Conservation (phyloP, 2,329 filamentous ascomycete genomes). For the Penicillium concentricum region DNA sequence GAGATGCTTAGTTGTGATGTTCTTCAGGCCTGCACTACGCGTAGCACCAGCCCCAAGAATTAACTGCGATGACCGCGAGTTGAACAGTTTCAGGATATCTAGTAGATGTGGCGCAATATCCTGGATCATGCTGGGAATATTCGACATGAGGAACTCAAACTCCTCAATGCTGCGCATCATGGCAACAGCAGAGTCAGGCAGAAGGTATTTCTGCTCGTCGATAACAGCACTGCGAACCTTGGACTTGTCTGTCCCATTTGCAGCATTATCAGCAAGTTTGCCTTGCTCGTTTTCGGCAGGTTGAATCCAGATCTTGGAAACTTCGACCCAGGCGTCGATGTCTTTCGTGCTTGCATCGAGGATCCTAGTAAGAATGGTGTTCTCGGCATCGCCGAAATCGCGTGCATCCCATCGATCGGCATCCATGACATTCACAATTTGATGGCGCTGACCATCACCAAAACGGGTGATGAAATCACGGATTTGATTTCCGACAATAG, state of each 20-base stretch:
- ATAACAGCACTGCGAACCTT: constrained; percentile 72
- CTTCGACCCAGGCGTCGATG: constrained; percentile 54
- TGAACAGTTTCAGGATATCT: constrained; percentile 88
- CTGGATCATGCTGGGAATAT: constrained; percentile 83
- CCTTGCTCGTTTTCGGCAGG: constrained; percentile 22
- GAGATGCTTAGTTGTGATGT: constrained; percentile 94
- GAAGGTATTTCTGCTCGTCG: constrained; percentile 79
- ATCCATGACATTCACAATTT: constrained; percentile 59
- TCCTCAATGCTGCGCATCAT: constrained; percentile 79
- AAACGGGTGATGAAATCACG: constrained; percentile 60
- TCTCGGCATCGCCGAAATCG: constrained; percentile 58
- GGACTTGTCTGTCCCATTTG: constrained; percentile 53
- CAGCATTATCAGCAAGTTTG: constrained; percentile 26
- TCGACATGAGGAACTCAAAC: constrained; percentile 78
- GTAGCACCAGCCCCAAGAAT: constrained; percentile 94
- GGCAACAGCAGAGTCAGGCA: constrained; percentile 78
- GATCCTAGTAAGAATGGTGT: constrained; percentile 53
- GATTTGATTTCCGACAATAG: constrained; percentile 62
- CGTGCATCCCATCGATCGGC: constrained; percentile 64
- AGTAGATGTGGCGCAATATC: constrained; percentile 78
- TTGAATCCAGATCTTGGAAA: constrained; percentile 52
- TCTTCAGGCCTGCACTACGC: constrained; percentile 82
- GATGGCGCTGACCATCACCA: constrained; percentile 57
- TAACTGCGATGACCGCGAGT: constrained; percentile 92
- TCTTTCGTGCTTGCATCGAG: constrained; percentile 60